phyloP scores from a whole-genome alignment of 2,329 filamentous ascomycete species.

The Neofusicoccum parvum region DNA sequence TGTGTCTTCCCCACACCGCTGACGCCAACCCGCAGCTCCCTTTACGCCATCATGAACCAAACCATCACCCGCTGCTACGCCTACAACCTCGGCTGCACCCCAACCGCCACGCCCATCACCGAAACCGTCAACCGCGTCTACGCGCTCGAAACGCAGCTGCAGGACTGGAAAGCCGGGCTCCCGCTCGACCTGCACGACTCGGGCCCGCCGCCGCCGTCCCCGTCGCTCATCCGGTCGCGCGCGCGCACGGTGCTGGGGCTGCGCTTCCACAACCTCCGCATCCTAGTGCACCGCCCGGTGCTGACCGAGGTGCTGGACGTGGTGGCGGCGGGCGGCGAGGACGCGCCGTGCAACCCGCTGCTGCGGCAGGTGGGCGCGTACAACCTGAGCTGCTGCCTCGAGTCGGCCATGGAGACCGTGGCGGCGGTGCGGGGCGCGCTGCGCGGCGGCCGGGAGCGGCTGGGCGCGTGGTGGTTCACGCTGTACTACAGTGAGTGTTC shows the following conservation, averaged over 20 bases:
- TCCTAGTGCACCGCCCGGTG: constrained; percentile 46
- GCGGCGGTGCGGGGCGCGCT: constrained; percentile 34
- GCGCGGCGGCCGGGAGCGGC: constrained; percentile 24
- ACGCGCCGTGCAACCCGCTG: constrained; percentile 26
- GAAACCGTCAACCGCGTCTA: constrained; percentile 36
- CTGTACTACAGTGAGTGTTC: constrained; percentile 36
- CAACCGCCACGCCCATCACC: constrained; percentile 24
- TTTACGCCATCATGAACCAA: constrained; percentile 36
- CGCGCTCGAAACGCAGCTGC: constrained; percentile 43
- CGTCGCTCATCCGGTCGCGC: constrained; percentile 26
- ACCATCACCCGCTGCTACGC: constrained; percentile 29
- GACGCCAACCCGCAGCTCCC: constrained; percentile 24
- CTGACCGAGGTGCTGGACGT: constrained; percentile 42
- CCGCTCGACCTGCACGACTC: constrained; percentile 30
- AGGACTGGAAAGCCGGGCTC: constrained; percentile 41
- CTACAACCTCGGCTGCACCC: constrained; percentile 46
- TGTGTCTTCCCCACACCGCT: too few relatives aligned
- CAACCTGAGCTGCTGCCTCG: constrained; percentile 36
- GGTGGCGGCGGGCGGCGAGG: constrained; percentile 15
- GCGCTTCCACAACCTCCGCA: constrained; percentile 45
- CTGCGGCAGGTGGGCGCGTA: constrained; percentile 37
- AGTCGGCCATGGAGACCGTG: constrained; percentile 41
- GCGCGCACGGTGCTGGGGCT: constrained; percentile 49
- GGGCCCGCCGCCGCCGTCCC: background rate
- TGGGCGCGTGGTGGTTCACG: constrained; percentile 47